Conservation (phyloP, 2,329 filamentous ascomycete species). For the Pseudogymnoascus sp. region DNA sequence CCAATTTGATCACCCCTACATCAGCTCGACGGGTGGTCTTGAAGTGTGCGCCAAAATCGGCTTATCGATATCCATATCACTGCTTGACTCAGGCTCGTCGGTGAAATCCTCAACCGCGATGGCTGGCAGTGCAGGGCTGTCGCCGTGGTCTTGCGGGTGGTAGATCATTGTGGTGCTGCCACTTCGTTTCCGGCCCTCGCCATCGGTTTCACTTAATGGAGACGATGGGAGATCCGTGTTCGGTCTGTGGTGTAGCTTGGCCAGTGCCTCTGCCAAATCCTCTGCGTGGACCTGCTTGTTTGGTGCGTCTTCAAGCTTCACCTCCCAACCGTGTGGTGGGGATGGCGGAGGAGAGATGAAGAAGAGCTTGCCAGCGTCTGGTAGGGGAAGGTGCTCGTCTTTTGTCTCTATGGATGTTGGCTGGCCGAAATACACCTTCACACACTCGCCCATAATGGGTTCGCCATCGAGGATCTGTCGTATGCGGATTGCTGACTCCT, state of each 20-base stretch:
- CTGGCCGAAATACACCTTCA: slow-evolving; percentile 63
- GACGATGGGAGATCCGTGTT: slow-evolving; percentile 32
- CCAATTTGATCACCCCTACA: slow-evolving; percentile 32
- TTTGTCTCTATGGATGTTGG: slow-evolving; percentile 47
- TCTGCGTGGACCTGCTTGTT: slow-evolving; percentile 65
- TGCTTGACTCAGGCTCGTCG: slow-evolving; percentile 40
- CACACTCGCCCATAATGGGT: slow-evolving; percentile 59
- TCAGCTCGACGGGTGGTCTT: slow-evolving; percentile 59
- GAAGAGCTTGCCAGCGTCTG: slow-evolving; percentile 64
- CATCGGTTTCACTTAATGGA: slow-evolving; percentile 34
- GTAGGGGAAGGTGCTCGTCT: slow-evolving; percentile 56
- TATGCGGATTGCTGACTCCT: slow-evolving; percentile 62
- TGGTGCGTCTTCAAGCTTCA: slow-evolving; percentile 59
- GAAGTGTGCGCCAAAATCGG: slow-evolving; percentile 53
- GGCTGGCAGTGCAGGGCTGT: slow-evolving; percentile 51
- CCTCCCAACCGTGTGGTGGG: slow-evolving; percentile 63
- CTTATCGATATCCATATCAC: slow-evolving; percentile 36
- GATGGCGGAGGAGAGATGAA: slow-evolving; percentile 65
- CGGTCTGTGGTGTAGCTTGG: slow-evolving; percentile 47
- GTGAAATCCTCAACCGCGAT: slow-evolving; percentile 64
- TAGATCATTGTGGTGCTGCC: slow-evolving; percentile 61
- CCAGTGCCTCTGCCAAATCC: slow-evolving; percentile 59
- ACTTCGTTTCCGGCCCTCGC: slow-evolving; percentile 37
- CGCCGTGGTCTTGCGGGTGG: slow-evolving; percentile 49
- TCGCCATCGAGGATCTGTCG: slow-evolving; percentile 69